Conservation (phyloP, 2,329 filamentous ascomycete genomes). For the Neofusicoccum sp. region DNA sequence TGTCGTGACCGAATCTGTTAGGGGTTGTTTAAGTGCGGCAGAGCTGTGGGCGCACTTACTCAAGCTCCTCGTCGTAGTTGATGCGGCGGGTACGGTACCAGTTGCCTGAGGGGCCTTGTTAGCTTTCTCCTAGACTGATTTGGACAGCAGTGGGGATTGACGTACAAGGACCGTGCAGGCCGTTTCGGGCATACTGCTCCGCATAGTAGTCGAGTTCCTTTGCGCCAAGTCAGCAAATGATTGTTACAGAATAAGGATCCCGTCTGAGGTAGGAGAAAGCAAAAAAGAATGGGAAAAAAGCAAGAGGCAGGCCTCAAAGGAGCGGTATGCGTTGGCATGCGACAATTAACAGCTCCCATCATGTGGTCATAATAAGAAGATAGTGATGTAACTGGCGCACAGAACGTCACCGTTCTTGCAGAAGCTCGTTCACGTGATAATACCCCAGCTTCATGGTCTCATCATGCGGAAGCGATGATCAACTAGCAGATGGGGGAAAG, state of each 20-base stretch:
- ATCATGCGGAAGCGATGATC: too few relatives aligned
- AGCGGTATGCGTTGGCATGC: too few relatives aligned
- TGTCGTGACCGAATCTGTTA: slow-evolving; percentile 20
- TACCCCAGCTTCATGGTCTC: neutral
- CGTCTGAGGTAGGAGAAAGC: neutral
- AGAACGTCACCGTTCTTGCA: too few relatives aligned
- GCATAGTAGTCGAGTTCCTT: slow-evolving; percentile 75
- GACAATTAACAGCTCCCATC: too few relatives aligned
- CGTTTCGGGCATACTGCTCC: slow-evolving; percentile 66
- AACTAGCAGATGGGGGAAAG: too few relatives aligned
- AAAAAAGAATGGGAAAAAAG: neutral
- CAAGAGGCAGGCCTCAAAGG: neutral
- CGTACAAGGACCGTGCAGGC: slow-evolving; percentile 67
- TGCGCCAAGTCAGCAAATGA: neutral
- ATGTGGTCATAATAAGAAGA: too few relatives aligned
- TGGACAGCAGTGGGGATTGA: slow-evolving; percentile 34
- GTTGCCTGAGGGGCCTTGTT: slow-evolving; percentile 56
- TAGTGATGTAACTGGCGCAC: too few relatives aligned
- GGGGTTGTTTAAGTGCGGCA: neutral
- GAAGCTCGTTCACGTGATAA: neutral
- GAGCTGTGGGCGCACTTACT: slow-evolving; percentile 27
- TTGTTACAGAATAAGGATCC: too few relatives aligned
- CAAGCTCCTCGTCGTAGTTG: slow-evolving; percentile 74
- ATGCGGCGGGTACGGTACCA: slow-evolving; percentile 78
- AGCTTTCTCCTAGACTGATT: neutral